Base-by-base conservation (phyloP, 2,329 filamentous ascomycete genomes). In the Penicillium sp. region DNA sequence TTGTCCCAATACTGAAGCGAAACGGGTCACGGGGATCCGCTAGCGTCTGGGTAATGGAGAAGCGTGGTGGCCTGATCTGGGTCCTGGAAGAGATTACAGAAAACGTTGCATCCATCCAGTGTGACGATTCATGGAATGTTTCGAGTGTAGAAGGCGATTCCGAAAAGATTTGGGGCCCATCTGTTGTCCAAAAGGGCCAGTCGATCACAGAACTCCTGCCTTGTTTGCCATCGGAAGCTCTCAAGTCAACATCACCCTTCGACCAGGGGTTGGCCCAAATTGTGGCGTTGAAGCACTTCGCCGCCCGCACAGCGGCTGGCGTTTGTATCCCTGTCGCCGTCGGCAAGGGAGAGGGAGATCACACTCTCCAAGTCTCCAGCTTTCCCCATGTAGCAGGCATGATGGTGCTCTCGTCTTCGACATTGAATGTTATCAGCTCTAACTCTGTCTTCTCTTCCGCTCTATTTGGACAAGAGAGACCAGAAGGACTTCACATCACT, bases 41-140 rank as follows among this genome's bases (percentile, higher is more conserved):
- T 35, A 97, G 92, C 73, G 78, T 99, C 36, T 99, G 94, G 94
- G 94, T 99, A 3, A 99, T 99, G 77, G 94, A 99, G 73, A 99
- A 99, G 74, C 84, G 88, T 45, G 86, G 91, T 48, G 92, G 93
- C 9, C 76, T 99, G 56, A 97, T 99, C 56, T 99, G 94, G 94
- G 94, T 99, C 8, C 76, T 99, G 2, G 94, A 99, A 71, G 94
- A 99, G 74, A 97, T 99, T 57, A 90, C 93, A 51, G 94, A 99
- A 74, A 92, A 99, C 70, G 87, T 94, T 36, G 91, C 90, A 4
- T 83, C 85, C 57, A 75, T 99, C 40, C 81, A 79, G 10, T 81
- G 96, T 18, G 89, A 95, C 67, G 87, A 91, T 53, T 86, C 90
- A 27, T 91, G 91, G 39, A 81, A 82, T 40, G 83, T 97, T 16